phyloP scores from a whole-genome alignment of 192 early-diverging fungal genomes.

The Nowakowskiella sp. region DNA sequence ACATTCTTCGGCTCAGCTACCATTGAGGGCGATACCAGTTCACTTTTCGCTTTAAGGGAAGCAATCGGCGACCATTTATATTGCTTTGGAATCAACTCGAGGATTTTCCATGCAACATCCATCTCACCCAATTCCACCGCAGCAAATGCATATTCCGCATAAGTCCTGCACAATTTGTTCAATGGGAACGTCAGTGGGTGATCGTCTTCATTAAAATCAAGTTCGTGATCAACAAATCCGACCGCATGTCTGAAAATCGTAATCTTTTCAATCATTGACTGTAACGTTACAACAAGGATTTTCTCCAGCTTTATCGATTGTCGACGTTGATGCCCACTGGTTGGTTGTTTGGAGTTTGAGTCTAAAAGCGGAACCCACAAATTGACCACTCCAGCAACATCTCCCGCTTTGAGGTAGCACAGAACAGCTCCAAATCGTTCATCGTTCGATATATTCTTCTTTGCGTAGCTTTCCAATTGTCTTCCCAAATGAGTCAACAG shows the following conservation, averaged over 20 bases:
- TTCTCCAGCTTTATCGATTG: conserved; percentile 25
- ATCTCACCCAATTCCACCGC: conserved; percentile 70
- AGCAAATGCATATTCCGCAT: conserved; percentile 77
- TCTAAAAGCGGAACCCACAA: conserved; percentile 81
- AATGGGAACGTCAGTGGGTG: conserved; percentile 34
- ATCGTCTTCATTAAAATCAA: conserved; percentile 37
- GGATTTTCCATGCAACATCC: conserved; percentile 63
- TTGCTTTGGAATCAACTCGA: conserved; percentile 65
- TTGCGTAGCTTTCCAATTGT: conserved; percentile 24
- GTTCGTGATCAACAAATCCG: conserved; percentile 73
- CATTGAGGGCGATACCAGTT: too few species aligned
- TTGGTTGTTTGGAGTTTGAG: too few species aligned
- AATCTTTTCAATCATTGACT: conserved; percentile 81
- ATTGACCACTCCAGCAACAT: conserved; percentile 69
- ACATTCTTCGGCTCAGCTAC: conserved; percentile 21
- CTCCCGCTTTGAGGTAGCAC: conserved; percentile 77
- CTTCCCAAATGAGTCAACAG: conserved; percentile 32
- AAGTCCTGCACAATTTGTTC: conserved; percentile 71
- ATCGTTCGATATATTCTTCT: conserved; percentile 22
- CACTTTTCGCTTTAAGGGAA: conserved; percentile 16
- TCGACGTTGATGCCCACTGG: conserved; percentile 9
- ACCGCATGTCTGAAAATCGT: conserved; percentile 90
- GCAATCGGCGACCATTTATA: conserved; percentile 39
- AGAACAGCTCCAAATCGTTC: conserved; percentile 59
- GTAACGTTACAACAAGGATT: conserved; percentile 48